Base-by-base conservation (phyloP, 495 filamentous ascomycete genomes). In the Thermothielavioides terrestris region DNA sequence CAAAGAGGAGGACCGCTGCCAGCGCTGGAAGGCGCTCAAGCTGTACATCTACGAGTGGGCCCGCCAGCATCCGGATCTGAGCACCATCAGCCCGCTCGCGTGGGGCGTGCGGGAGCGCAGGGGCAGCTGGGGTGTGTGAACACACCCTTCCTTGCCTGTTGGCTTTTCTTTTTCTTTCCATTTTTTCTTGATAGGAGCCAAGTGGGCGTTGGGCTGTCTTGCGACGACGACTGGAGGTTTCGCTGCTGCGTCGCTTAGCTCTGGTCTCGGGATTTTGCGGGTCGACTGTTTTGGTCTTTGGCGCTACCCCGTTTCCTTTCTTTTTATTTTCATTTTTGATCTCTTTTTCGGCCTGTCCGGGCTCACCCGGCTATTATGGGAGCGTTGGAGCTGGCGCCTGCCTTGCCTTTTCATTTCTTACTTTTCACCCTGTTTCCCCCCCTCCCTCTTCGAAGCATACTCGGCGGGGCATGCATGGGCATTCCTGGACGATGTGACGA, bases 11-110 rank as follows among this genome's bases (percentile, higher is more conserved):
- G 63, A 69, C 21, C 56, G 70, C 50, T 56, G 74, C 60, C 77
- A 78, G 46, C 74, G 89, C 39, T 96, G 89, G 89, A 78, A 75
- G 57, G 89, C 89, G 15, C 70, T 96, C 30, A 81, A 82, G 55
- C 46, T 80, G 26, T 96, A 96, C 59, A 84, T 96, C 34, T 69
- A 71, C 44, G 86, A 94, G 62, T 95, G 89, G 89, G 88, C 81
- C 31, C 75, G 77, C 44, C 87, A 94, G 62, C 83, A 87, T 56
- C 84, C 84, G 2, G 69, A 69, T 26, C 78, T 86, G 62, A 68
- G 71, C 45, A 71, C 65, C 8, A 69, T 79, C 47, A 76, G 69
- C 43, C 72, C 77, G 17, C 75, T 78, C 38, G 77, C 77, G 9
- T 88, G 84, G 82, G 88, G 88, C 8, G 77, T 86, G 21, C 70